These are phyloP conservation scores for Inosperma sp. DNA, from an alignment of 768 basidiomycete genomes.

Conservation along the genomic window DNA sequence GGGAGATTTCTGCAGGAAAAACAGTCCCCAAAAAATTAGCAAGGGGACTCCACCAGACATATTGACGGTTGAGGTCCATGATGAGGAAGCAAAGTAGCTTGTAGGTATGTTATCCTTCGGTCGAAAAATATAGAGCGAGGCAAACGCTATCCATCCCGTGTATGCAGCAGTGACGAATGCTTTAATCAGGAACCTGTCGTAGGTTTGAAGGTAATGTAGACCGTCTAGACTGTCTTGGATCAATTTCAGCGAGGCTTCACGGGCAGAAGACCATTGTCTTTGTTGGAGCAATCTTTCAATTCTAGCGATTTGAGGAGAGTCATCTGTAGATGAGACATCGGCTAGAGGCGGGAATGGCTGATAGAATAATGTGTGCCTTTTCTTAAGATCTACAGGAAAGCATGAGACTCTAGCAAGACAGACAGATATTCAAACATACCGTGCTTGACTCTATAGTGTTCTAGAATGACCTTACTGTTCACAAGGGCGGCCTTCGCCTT, in stretches of 20 bases:
- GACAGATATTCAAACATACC: slow-evolving; percentile 39
- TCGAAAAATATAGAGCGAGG: slow-evolving; percentile 53
- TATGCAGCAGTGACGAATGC: slow-evolving; percentile 69
- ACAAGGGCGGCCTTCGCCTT: slow-evolving; percentile 54
- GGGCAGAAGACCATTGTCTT: slow-evolving; percentile 45
- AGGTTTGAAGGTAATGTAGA: slow-evolving; percentile 77
- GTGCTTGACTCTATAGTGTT: slow-evolving; percentile 75
- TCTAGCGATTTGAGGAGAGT: slow-evolving; percentile 30
- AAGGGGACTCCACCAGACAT: slow-evolving; percentile 23
- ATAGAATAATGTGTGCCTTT: slow-evolving; percentile 53
- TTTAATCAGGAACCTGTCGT: slow-evolving; percentile 71
- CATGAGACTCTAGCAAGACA: background rate
- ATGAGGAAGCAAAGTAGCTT: background rate
- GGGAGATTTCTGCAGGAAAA: slow-evolving; percentile 61
- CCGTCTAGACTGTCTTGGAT: slow-evolving; percentile 54
- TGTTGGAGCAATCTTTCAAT: slow-evolving; percentile 46
- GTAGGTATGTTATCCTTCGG: slow-evolving; percentile 25
- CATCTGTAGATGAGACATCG: slow-evolving; percentile 20
- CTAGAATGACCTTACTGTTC: slow-evolving; percentile 68
- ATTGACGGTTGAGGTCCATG: slow-evolving; percentile 9
- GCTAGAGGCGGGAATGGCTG: slow-evolving; percentile 54
- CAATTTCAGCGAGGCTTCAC: slow-evolving; percentile 45
- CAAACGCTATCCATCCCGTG: slow-evolving; percentile 71
- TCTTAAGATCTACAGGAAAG: slow-evolving; percentile 51
- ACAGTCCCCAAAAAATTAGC: slow-evolving; percentile 42